A percentile compares a stretch with the other conserved stretches of the same genome.
These are phyloP conservation scores for Sugiyamaella grinbergsii DNA, from an alignment of 1,139 yeast genomes.

Conservation along the genomic window DNA sequence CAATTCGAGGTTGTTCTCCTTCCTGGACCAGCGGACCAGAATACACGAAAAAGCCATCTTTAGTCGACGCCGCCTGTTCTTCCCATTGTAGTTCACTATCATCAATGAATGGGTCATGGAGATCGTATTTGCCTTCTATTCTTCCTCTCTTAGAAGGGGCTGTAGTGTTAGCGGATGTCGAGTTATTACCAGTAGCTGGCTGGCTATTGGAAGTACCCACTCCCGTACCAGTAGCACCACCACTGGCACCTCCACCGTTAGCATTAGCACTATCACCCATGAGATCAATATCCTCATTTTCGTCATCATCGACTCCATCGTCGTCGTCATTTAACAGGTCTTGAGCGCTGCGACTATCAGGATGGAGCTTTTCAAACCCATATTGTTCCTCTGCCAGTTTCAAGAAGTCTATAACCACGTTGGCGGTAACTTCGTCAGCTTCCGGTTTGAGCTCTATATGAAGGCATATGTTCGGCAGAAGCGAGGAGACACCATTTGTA, in stretches of 20 bases:
- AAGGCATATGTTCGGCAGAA: slow-evolving; percentile 12
- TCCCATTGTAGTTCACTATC: slow-evolving; percentile 92
- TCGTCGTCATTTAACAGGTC: slow-evolving; percentile 64
- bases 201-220: too few relatives aligned
- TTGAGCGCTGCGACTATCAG: slow-evolving; percentile 54
- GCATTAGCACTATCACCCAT: slow-evolving; percentile 27
- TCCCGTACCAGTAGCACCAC: slow-evolving; percentile 33
- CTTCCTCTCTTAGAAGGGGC: slow-evolving; percentile 34
- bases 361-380: slow-evolving; percentile 76
- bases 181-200: slow-evolving; percentile 1
- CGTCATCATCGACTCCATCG: slow-evolving; percentile 61
- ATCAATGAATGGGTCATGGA: slow-evolving; percentile 94
- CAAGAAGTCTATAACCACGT: slow-evolving; percentile 73
- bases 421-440: slow-evolving; percentile 25
- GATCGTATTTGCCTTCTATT: slow-evolving; percentile 76
- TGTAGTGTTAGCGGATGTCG: slow-evolving; percentile 13
- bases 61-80: slow-evolving; percentile 87
- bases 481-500: background rate
- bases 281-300: slow-evolving; percentile 41
- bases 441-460: slow-evolving; percentile 11
- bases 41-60: slow-evolving; percentile 94
- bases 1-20: slow-evolving; percentile 44
- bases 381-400: slow-evolving; percentile 83
- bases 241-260: slow-evolving; percentile 33
- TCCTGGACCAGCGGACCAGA: slow-evolving; percentile 91